Conservation (phyloP, 768 basidiomycete genomes). For the Lactifluus volemus region DNA sequence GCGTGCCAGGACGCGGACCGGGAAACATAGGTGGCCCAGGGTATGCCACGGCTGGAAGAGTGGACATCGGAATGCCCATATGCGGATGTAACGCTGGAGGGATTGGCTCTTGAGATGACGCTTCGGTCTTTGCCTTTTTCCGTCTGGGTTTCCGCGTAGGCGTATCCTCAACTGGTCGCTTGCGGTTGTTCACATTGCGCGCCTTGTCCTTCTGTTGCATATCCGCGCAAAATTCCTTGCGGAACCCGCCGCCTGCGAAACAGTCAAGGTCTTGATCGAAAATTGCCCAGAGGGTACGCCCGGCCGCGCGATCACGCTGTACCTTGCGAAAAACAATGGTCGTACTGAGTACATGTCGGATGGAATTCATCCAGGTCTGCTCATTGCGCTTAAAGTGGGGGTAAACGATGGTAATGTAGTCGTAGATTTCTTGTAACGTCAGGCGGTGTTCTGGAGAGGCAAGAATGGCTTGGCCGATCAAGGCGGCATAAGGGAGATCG, state of each 20-base stretch:
- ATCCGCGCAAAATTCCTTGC: slow-evolving; percentile 44
- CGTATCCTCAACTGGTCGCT: slow-evolving; percentile 18
- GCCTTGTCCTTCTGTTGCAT: slow-evolving; percentile 27
- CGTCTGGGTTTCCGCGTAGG: slow-evolving; percentile 26
- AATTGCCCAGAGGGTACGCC: slow-evolving; percentile 84
- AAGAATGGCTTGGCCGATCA: slow-evolving; percentile 91
- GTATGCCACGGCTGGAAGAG: slow-evolving; percentile 22
- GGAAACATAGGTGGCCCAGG: slow-evolving; percentile 26
- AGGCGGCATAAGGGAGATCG: slow-evolving; percentile 84
- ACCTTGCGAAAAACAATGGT: slow-evolving; percentile 88
- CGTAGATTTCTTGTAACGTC: slow-evolving; percentile 92
- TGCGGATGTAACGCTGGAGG: slow-evolving; percentile 1
- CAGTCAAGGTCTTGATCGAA: slow-evolving; percentile 75
- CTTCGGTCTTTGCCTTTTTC: slow-evolving; percentile 22
- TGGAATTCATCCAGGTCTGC: slow-evolving; percentile 96
- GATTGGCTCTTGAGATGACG: slow-evolving; percentile 5
- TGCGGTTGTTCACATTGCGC: slow-evolving; percentile 11
- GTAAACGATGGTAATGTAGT: slow-evolving; percentile 90
- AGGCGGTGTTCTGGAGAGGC: slow-evolving; percentile 77
- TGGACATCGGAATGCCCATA: slow-evolving; percentile 17
- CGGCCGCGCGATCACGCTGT: slow-evolving; percentile 63
- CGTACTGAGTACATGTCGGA: slow-evolving; percentile 92
- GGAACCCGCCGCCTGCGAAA: slow-evolving; percentile 77
- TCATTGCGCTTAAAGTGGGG: slow-evolving; percentile 91
- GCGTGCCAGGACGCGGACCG: slow-evolving; percentile 33